Evolutionary conservation across 192 early-diverging fungal species (phyloP).

Genomic region (Kickxella alabastrina): DNA sequence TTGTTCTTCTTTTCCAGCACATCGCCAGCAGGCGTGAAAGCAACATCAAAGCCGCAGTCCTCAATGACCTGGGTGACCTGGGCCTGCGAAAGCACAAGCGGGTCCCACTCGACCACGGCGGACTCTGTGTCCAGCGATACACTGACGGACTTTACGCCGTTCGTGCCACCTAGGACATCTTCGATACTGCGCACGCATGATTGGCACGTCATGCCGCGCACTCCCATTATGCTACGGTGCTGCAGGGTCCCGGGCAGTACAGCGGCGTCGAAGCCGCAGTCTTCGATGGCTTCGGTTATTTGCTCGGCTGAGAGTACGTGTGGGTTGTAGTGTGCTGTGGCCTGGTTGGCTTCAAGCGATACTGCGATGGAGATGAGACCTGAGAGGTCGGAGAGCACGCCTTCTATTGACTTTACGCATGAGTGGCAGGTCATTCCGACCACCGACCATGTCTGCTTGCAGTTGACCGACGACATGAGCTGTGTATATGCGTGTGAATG

Average conservation of each 20-base stretch:
- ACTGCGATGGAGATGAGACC: conserved; percentile 55
- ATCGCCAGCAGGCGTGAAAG: not conserved
- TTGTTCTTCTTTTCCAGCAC: not conserved
- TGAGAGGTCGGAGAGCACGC: conserved; percentile 33
- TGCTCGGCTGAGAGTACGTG: conserved; percentile 29
- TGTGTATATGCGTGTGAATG: not conserved
- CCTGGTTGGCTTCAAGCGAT: conserved; percentile 51
- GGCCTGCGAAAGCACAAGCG: conserved; percentile 1
- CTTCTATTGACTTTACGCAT: conserved; percentile 68
- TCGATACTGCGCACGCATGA: conserved; percentile 79
- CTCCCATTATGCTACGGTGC: conserved; percentile 10
- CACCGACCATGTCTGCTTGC: conserved; percentile 18
- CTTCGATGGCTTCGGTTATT: conserved; percentile 52
- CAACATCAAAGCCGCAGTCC: conserved; percentile 60
- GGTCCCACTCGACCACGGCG: conserved; percentile 55
- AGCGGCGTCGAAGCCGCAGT: conserved; percentile 56
- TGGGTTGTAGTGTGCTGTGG: conserved; percentile 50
- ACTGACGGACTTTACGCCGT: conserved; percentile 55
- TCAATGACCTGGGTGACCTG: conserved; percentile 43
- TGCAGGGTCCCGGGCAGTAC: not conserved
- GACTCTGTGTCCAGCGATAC: conserved; percentile 58
- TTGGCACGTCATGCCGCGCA: conserved; percentile 79
- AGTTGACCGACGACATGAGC: not conserved
- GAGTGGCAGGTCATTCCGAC: conserved; percentile 72
- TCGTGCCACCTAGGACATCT: conserved; percentile 40